Evolutionary conservation across 1,139 yeast species (phyloP).

Genomic region (Diutina scorzettiae): DNA sequence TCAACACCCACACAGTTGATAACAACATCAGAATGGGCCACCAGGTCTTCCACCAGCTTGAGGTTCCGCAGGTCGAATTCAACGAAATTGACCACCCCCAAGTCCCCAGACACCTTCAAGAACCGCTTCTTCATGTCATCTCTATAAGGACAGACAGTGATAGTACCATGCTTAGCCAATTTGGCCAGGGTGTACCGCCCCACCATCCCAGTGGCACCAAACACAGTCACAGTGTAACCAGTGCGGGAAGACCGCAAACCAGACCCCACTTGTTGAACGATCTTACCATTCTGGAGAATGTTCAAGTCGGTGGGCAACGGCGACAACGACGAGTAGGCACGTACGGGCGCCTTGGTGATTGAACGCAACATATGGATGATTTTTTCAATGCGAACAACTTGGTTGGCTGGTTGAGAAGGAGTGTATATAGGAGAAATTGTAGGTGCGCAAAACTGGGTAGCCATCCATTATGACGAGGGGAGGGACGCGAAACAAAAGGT

Average conservation of each 20-base stretch:
- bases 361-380: slow-evolving; percentile 4
- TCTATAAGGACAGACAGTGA: slow-evolving; percentile 65
- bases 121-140: slow-evolving; percentile 74
- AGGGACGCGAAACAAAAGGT: too few species aligned
- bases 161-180: slow-evolving; percentile 73
- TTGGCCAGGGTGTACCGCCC: slow-evolving; percentile 66
- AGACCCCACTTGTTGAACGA: slow-evolving; percentile 53
- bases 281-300: slow-evolving; percentile 68
- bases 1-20: slow-evolving; percentile 73
- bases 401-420: slow-evolving; percentile 1
- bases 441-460: background rate
- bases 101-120: slow-evolving; percentile 73
- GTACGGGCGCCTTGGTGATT: background rate
- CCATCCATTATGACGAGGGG: too few species aligned
- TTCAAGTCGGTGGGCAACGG: slow-evolving; percentile 40
- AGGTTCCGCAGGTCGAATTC: slow-evolving; percentile 77
- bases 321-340: slow-evolving; percentile 2
- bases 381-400: background rate
- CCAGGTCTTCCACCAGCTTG: slow-evolving; percentile 65
- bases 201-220: slow-evolving; percentile 72
- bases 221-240: slow-evolving; percentile 86
- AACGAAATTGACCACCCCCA: slow-evolving; percentile 77
- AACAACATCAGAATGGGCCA: slow-evolving; percentile 75
- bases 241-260: slow-evolving; percentile 85
- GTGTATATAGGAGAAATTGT: too few species aligned